phyloP scores from a whole-genome alignment of 306 rosid genomes.

The Vigna hirtella region DNA sequence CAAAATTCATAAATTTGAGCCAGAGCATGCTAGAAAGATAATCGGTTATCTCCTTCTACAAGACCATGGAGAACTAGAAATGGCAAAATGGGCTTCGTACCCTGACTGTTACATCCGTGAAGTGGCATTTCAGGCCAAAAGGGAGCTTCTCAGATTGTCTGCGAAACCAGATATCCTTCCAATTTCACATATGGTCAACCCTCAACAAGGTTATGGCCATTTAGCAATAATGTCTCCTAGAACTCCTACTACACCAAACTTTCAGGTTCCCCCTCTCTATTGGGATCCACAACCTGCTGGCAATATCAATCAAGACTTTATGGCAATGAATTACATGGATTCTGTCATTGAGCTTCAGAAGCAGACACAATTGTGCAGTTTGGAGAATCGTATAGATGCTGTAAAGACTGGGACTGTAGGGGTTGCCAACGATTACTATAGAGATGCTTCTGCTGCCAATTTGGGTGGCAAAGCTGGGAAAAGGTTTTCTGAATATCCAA shows the following conservation, averaged over 20 bases:
- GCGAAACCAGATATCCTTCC: slow-evolving; percentile 46
- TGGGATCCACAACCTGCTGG: slow-evolving; percentile 57
- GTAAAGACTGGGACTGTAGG: slow-evolving; percentile 46
- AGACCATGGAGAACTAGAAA: slow-evolving; percentile 61
- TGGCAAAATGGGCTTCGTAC: slow-evolving; percentile 63
- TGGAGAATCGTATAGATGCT: slow-evolving; percentile 60
- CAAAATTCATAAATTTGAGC: slow-evolving; percentile 67
- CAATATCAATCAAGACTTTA: slow-evolving; percentile 45
- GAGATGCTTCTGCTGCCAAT: slow-evolving; percentile 50
- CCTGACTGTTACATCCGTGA: slow-evolving; percentile 63
- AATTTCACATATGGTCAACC: slow-evolving; percentile 40
- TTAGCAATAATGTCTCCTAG: slow-evolving; percentile 43
- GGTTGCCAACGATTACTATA: slow-evolving; percentile 47
- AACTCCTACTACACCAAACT: slow-evolving; percentile 47
- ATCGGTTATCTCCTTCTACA: slow-evolving; percentile 72
- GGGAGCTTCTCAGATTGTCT: slow-evolving; percentile 55
- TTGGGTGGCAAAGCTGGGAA: slow-evolving; percentile 50
- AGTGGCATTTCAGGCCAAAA: slow-evolving; percentile 55
- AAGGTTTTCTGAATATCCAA: slow-evolving; percentile 58
- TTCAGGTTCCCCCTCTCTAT: slow-evolving; percentile 44
- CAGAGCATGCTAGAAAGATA: slow-evolving; percentile 65
- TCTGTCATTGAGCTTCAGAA: slow-evolving; percentile 58
- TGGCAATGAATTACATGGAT: slow-evolving; percentile 51
- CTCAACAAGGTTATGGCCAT: slow-evolving; percentile 48
- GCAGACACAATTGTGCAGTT: slow-evolving; percentile 48